Evolutionary conservation across 169 alveolate genomes (phyloP).

Genomic region (Eimeria maxima): DNA sequence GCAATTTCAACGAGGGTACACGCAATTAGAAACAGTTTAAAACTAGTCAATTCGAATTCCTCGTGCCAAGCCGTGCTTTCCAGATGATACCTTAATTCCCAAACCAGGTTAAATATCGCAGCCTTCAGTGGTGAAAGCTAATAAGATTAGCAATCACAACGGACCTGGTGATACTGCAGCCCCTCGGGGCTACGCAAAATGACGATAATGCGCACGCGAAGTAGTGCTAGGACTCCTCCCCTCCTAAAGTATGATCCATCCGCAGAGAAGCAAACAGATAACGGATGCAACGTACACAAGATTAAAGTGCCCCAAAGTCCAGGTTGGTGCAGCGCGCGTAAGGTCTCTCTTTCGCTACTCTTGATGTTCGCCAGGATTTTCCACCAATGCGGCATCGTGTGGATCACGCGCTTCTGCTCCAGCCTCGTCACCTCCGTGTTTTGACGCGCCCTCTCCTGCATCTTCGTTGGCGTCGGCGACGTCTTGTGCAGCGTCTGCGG

Average conservation of each 20-base stretch:
- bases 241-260: background rate
- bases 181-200: background rate
- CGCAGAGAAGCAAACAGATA: background rate
- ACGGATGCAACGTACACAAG: background rate
- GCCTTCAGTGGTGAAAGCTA: background rate
- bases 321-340: background rate
- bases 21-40: background rate
- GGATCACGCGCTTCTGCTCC: background rate
- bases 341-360: background rate
- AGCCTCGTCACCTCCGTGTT: background rate
- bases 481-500: conserved; percentile 10
- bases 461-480: conserved; percentile 32
- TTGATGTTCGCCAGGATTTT: background rate
- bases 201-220: background rate
- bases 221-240: background rate
- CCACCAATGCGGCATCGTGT: background rate
- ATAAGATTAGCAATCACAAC: background rate
- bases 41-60: background rate
- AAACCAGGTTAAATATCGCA: background rate
- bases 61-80: background rate
- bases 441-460: conserved; percentile 44
- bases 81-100: background rate
- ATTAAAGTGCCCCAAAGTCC: background rate
- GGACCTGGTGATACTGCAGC: background rate
- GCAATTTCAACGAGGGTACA: background rate